A percentile compares a stretch with the other conserved stretches of the same genome.
Conservation (phyloP, 345 rosid genomes). For the Jatropha curcas region DNA sequence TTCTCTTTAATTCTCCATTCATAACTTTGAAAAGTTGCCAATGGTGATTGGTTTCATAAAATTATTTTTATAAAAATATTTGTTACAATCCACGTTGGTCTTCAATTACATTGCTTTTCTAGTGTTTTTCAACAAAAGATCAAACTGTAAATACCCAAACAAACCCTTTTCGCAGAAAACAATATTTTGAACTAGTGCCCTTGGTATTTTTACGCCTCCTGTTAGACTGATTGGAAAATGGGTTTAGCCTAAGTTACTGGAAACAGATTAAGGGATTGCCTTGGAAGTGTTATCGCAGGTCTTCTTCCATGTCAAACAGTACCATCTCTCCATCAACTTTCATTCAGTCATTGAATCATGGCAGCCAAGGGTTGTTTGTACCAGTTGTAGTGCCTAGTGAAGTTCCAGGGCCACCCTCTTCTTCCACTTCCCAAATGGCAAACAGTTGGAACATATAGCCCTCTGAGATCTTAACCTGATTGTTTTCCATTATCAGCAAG, state of each 20-base stretch:
- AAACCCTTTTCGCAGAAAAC: no score
- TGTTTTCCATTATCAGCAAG: no score
- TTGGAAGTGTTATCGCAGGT: conserved; percentile 48
- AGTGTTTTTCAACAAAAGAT: no score
- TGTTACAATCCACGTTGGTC: no score
- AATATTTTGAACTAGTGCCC: no score
- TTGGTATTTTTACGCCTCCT: not conserved
- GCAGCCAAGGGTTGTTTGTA: conserved; percentile 44
- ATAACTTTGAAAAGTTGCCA: no score
- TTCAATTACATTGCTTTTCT: no score
- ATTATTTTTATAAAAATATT: no score
- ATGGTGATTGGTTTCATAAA: no score
- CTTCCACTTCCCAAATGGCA: conserved; percentile 71
- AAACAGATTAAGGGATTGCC: conserved; percentile 48
- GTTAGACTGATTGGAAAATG: conserved; percentile 32
- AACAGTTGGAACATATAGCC: conserved; percentile 45
- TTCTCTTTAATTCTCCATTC: no score
- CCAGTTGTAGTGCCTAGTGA: conserved; percentile 48
- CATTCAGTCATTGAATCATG: conserved; percentile 58
- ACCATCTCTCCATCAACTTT: conserved; percentile 31
- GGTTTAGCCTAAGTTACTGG: conserved; percentile 47
- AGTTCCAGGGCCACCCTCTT: conserved; percentile 68
- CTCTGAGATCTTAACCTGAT: conserved; percentile 52
- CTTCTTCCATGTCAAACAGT: conserved; percentile 60
- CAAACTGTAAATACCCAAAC: no score